Evolutionary conservation across 75 land plant genomes (phyloP), one percentile per base, ranked within the genome.

Genomic region (Gnetum montanum): DNA sequence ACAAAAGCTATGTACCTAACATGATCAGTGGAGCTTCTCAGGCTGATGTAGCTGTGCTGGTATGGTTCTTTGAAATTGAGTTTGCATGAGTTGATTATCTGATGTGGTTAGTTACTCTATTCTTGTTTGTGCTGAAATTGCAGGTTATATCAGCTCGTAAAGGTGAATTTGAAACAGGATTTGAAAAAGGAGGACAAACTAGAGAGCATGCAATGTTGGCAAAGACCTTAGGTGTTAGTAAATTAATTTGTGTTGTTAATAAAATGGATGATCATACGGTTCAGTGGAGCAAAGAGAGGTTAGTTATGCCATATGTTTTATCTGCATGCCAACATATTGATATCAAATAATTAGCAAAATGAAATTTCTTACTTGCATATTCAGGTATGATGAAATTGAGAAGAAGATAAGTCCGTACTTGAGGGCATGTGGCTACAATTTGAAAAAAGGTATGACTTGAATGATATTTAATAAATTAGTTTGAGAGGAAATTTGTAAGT

Each of bases 21-120:
- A 95, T 95, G 99, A 95, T 95, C 53, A 95, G 92, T 68, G 99
- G 99, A 45, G 99, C 99, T 49, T 90, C 99, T 34, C 99, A 95
- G 60, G 99, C 99, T 31, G 99, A 95, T 74, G 72, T 95, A 41
- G 99, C 97, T n/a, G 99, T 95, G 20, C 66, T 95, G 76, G 99
- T 95, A 64, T 47, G 87, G 24, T 27, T 51, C 22, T 12, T 53
- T 11, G 43, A 33, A 24, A 46, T 20, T 4, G 23, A 23, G 7
- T 20, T 25, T 20, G 3, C 6, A 20, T 18, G 19, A 41, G 8
- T 23, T 33, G 8, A 3, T 11, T 63, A 7, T 13, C n/a, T n/a
- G n/a, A n/a, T n/a, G n/a, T n/a, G n/a, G n/a, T n/a, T n/a, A n/a
- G n/a, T n/a, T n/a, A n/a, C n/a, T 3, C n/a, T 1, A 11, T 16